A percentile compares a stretch with the other conserved stretches of the same genome.
Conservation (phyloP, 306 rosid genomes). For the Prunus mira region DNA sequence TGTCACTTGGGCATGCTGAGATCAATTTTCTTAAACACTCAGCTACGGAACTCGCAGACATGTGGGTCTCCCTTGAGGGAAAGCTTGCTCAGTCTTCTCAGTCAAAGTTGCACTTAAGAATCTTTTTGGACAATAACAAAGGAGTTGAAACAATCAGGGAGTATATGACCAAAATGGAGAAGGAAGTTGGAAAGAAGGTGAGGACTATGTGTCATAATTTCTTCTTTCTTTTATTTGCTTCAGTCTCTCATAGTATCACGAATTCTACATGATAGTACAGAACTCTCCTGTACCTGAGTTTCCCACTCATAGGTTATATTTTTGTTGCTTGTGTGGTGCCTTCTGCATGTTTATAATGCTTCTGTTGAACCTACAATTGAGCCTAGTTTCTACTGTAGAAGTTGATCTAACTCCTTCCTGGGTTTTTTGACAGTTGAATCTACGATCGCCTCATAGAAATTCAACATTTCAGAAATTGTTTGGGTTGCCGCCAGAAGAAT, state of each 20-base stretch:
- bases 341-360: not conserved
- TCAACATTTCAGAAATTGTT: conserved; percentile 87
- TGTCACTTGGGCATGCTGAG: conserved; percentile 83
- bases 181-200: conserved; percentile 97
- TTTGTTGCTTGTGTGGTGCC: not conserved
- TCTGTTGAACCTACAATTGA: not conserved
- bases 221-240: not conserved
- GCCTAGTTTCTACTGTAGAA: not conserved
- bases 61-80: conserved; percentile 84
- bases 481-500: conserved; percentile 81
- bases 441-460: conserved; percentile 78
- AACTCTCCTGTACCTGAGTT: not conserved
- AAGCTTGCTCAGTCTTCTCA: conserved; percentile 82
- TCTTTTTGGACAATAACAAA: conserved; percentile 72
- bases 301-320: not conserved
- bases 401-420: conserved; percentile 19
- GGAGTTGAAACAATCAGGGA: conserved; percentile 83
- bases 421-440: conserved; percentile 53
- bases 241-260: not conserved
- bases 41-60: conserved; percentile 73
- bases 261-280: not conserved
- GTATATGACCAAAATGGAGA: conserved; percentile 81
- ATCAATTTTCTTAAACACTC: conserved; percentile 81
- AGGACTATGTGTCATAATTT: not conserved
- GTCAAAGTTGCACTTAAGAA: conserved; percentile 83